Evolutionary conservation across 2,329 filamentous ascomycete genomes (phyloP).

Genomic region (Sporothrix mexicana): DNA sequence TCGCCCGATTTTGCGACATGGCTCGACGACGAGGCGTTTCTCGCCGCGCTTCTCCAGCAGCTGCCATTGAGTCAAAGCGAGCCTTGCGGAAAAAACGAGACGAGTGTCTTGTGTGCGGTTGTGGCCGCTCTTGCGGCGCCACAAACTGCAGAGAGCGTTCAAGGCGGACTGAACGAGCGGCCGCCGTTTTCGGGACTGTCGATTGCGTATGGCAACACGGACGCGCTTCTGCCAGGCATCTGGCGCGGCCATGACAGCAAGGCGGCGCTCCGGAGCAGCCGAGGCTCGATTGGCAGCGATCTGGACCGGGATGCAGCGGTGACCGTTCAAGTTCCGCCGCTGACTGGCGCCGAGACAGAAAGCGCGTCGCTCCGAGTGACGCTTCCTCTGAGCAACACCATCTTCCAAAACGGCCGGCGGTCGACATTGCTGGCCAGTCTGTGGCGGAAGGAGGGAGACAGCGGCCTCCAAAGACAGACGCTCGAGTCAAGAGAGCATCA

Average conservation of each 20-base stretch:
- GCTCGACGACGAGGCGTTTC: constrained; percentile 52
- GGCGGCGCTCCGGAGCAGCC: background rate
- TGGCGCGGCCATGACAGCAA: constrained; percentile 47
- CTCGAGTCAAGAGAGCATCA: constrained; percentile 43
- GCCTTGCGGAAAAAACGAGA: constrained; percentile 39
- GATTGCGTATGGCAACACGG: constrained; percentile 53
- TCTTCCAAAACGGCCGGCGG: constrained; percentile 71
- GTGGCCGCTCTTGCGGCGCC: constrained; percentile 59
- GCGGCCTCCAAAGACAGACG: constrained; percentile 33
- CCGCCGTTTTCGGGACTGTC: constrained; percentile 54
- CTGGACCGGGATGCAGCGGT: constrained; percentile 51
- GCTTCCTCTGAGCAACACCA: constrained; percentile 75
- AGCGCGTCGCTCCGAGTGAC: constrained; percentile 50
- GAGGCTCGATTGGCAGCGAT: constrained; percentile 34
- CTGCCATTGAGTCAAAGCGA: constrained; percentile 32
- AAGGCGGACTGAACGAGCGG: constrained; percentile 3
- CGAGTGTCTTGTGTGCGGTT: constrained; percentile 58
- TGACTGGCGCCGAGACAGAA: constrained; percentile 37
- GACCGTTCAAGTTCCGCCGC: constrained; percentile 48
- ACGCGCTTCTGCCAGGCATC: constrained; percentile 53
- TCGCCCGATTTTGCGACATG: constrained; percentile 56
- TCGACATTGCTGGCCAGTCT: constrained; percentile 61
- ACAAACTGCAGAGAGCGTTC: background rate
- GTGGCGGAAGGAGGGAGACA: constrained; percentile 44
- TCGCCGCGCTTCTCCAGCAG: constrained; percentile 43